These are phyloP conservation scores for Ascosphaera aggregata DNA, from an alignment of 2,329 filamentous ascomycete species.

Conservation along the genomic window DNA sequence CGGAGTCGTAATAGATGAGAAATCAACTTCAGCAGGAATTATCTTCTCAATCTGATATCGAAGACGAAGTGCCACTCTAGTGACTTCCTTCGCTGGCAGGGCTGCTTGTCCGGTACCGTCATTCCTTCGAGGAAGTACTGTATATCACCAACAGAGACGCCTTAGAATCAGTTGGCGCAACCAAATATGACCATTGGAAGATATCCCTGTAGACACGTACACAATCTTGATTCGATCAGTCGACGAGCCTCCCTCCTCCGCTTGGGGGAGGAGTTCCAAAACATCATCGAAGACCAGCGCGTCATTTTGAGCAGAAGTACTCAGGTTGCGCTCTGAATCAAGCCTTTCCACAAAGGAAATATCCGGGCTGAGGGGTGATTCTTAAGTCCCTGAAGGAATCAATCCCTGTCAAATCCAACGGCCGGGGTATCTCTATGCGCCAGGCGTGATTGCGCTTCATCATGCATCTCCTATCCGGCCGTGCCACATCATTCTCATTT, in stretches of 20 bases:
- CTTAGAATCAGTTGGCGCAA: not conserved
- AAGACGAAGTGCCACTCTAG: constrained; percentile 68
- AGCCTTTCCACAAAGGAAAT: not conserved
- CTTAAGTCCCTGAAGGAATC: no score
- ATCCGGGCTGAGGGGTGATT: no score
- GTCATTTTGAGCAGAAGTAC: not conserved
- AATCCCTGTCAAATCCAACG: no score
- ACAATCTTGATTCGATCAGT: not conserved
- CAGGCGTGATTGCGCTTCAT: no score
- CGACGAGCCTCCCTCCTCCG: not conserved
- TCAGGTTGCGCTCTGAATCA: no score
- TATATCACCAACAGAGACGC: constrained; percentile 1
- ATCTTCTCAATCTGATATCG: constrained; percentile 79
- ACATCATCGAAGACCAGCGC: not conserved
- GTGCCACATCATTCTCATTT: no score
- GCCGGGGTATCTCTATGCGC: no score
- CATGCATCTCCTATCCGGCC: no score
- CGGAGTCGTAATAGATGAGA: constrained; percentile 46
- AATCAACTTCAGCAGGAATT: constrained; percentile 73
- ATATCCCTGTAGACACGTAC: no score
- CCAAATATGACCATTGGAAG: not conserved
- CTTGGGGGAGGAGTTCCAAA: not conserved
- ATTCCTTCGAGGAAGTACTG: constrained; percentile 21
- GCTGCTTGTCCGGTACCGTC: constrained; percentile 30
- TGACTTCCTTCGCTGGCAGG: constrained; percentile 57